Evolutionary conservation across 2,329 filamentous ascomycete genomes (phyloP).

Genomic region (Arthrobotrys sinensis): DNA sequence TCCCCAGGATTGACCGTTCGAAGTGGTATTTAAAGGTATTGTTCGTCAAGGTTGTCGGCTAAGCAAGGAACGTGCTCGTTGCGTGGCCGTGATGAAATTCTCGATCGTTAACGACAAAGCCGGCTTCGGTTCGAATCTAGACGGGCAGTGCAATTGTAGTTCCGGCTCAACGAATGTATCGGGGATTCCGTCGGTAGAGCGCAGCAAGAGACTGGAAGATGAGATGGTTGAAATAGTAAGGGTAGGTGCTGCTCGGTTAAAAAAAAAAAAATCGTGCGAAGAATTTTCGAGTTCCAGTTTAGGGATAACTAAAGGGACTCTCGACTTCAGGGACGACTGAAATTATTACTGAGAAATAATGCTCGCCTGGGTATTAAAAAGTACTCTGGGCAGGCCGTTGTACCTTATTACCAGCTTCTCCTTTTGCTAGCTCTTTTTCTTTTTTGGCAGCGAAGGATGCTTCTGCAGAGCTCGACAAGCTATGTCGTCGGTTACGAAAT

Average conservation of each 20-base stretch:
- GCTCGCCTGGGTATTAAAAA: not conserved
- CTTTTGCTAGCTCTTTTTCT: slow-evolving; percentile 26
- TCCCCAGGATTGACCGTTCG: slow-evolving; percentile 68
- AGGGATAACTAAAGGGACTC: slow-evolving; percentile 52
- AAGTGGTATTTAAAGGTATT: slow-evolving; percentile 35
- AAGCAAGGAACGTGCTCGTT: slow-evolving; percentile 64
- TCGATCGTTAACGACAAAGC: slow-evolving; percentile 23
- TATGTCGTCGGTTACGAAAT: slow-evolving; percentile 24
- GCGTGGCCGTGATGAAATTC: slow-evolving; percentile 51
- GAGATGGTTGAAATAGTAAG: slow-evolving; percentile 31
- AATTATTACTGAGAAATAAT: slow-evolving; percentile 24
- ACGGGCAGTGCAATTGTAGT: slow-evolving; percentile 20
- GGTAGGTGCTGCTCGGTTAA: slow-evolving; percentile 57
- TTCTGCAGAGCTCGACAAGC: slow-evolving; percentile 29
- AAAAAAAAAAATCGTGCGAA: slow-evolving; percentile 58
- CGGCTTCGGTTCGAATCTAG: slow-evolving; percentile 35
- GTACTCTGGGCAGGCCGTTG: slow-evolving; percentile 15
- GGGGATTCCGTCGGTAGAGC: slow-evolving; percentile 39
- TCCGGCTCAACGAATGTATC: slow-evolving; percentile 52
- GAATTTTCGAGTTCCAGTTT: slow-evolving; percentile 62
- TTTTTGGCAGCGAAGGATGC: slow-evolving; percentile 27
- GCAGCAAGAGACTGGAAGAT: slow-evolving; percentile 21
- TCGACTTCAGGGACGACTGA: slow-evolving; percentile 47
- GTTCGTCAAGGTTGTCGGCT: slow-evolving; percentile 66
- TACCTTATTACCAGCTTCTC: slow-evolving; percentile 15